Evolutionary conservation across 2,329 filamentous ascomycete species (phyloP).

Genomic region (Fusarium odoratissimum): DNA sequence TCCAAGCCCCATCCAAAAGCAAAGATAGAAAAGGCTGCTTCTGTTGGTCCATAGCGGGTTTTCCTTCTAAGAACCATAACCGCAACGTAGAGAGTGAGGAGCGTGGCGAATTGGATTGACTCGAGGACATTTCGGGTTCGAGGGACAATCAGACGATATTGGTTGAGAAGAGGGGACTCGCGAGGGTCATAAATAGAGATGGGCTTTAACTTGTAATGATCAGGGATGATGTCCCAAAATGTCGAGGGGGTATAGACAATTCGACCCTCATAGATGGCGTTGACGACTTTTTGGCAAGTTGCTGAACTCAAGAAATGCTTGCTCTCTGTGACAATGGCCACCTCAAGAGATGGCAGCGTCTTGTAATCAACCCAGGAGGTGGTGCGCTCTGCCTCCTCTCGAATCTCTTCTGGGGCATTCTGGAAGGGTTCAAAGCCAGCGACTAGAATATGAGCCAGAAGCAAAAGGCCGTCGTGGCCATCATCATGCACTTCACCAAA

Average conservation of each 20-base stretch:
- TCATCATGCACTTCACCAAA: slow-evolving; percentile 82
- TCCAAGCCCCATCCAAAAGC: slow-evolving; percentile 83
- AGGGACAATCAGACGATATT: slow-evolving; percentile 86
- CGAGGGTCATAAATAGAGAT: slow-evolving; percentile 84
- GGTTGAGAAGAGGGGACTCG: slow-evolving; percentile 80
- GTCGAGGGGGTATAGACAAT: slow-evolving; percentile 85
- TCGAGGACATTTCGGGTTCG: slow-evolving; percentile 82
- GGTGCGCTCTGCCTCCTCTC: slow-evolving; percentile 65
- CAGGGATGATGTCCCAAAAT: slow-evolving; percentile 85
- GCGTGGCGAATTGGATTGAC: slow-evolving; percentile 75
- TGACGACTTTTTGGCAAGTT: slow-evolving; percentile 83
- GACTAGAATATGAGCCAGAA: slow-evolving; percentile 82
- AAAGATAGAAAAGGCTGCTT: slow-evolving; percentile 78
- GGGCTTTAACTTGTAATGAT: slow-evolving; percentile 85
- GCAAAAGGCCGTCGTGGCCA: slow-evolving; percentile 75
- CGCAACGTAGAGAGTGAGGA: slow-evolving; percentile 75
- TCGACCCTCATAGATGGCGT: slow-evolving; percentile 83
- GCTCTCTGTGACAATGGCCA: slow-evolving; percentile 85
- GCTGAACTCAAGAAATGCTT: slow-evolving; percentile 82
- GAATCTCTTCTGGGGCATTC: slow-evolving; percentile 77
- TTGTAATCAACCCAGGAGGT: slow-evolving; percentile 62
- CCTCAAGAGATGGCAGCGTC: slow-evolving; percentile 81
- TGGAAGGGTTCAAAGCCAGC: slow-evolving; percentile 89
- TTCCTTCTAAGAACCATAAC: slow-evolving; percentile 78
- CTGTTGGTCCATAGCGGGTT: slow-evolving; percentile 65